Percentiles rank a stretch among this genome's conserved stretches.
Conservation (phyloP, 208 protist species). For the Trichomonas gallinae region DNA sequence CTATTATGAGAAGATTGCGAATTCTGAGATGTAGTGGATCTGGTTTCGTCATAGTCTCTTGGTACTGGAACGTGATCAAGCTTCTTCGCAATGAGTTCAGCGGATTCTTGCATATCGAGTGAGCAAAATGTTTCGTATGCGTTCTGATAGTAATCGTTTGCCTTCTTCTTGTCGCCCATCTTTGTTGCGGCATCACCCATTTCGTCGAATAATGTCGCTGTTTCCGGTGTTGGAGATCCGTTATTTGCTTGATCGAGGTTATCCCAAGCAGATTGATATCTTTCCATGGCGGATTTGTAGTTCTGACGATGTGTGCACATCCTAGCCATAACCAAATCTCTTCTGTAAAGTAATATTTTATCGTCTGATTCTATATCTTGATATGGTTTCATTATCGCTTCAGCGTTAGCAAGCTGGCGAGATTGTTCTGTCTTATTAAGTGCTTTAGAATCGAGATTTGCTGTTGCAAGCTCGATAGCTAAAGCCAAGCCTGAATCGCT, state of each 20-base stretch:
- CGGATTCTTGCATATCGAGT: background rate
- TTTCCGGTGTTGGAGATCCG: background rate
- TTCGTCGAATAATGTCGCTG: background rate
- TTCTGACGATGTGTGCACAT: background rate
- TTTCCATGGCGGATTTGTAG: background rate
- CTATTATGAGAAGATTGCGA: background rate
- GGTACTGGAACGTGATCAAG: background rate
- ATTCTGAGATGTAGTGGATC: background rate
- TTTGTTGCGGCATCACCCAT: background rate
- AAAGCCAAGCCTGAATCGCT: background rate
- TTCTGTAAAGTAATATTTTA: background rate
- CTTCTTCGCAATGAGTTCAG: background rate
- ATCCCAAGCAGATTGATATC: background rate
- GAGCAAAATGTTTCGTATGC: background rate
- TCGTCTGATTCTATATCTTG: background rate
- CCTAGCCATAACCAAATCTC: background rate
- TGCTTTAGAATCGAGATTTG: background rate
- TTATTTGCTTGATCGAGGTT: background rate
- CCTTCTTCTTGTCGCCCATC: background rate
- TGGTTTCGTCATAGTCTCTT: background rate
- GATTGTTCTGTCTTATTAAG: background rate
- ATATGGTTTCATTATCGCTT: background rate
- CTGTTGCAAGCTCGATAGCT: background rate
- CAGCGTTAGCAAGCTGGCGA: background rate
- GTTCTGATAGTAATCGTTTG: background rate